Conservation (phyloP, 371 early-diverging fungal species). For the Modicella reniformis region DNA sequence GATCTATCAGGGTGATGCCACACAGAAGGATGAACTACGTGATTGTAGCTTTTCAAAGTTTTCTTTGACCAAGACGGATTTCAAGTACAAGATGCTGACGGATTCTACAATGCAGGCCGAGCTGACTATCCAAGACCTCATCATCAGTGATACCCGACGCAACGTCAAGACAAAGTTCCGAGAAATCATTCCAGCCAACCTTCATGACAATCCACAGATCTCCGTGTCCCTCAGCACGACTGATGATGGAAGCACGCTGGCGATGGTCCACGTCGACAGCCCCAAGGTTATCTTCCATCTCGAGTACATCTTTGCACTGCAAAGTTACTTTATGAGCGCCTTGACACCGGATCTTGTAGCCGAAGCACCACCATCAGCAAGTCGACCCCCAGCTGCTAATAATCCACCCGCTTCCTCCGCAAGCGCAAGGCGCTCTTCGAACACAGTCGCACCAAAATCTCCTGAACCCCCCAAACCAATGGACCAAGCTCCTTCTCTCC, state of each 20-base stretch:
- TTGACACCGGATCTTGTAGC: conserved; percentile 41
- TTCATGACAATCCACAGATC: conserved; percentile 75
- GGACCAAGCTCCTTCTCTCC: conserved; percentile 37
- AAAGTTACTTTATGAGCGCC: conserved; percentile 77
- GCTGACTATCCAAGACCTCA: conserved; percentile 74
- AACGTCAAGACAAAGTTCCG: conserved; percentile 80
- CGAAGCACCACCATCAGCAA: conserved; percentile 25
- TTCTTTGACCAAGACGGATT: conserved; percentile 62
- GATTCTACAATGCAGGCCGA: conserved; percentile 80
- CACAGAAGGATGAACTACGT: conserved; percentile 50
- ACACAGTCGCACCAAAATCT: conserved; percentile 18
- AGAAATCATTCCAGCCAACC: conserved; percentile 81
- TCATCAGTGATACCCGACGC: conserved; percentile 82
- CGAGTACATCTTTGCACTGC: conserved; percentile 82
- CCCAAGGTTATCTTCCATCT: conserved; percentile 86
- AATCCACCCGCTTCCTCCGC: conserved; percentile 18
- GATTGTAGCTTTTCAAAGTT: conserved; percentile 64
- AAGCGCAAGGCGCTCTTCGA: conserved; percentile 42
- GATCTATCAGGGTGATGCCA: conserved; percentile 69
- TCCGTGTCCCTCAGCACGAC: conserved; percentile 46
- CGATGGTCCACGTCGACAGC: conserved; percentile 80
- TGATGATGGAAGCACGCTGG: conserved; percentile 57
- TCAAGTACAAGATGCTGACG: conserved; percentile 73
- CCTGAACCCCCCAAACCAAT: conserved; percentile 29
- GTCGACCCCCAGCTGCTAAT: conserved; percentile 16